Base-by-base conservation (phyloP, 2,329 filamentous ascomycete genomes). In the Hymenoscyphus fraxineus region DNA sequence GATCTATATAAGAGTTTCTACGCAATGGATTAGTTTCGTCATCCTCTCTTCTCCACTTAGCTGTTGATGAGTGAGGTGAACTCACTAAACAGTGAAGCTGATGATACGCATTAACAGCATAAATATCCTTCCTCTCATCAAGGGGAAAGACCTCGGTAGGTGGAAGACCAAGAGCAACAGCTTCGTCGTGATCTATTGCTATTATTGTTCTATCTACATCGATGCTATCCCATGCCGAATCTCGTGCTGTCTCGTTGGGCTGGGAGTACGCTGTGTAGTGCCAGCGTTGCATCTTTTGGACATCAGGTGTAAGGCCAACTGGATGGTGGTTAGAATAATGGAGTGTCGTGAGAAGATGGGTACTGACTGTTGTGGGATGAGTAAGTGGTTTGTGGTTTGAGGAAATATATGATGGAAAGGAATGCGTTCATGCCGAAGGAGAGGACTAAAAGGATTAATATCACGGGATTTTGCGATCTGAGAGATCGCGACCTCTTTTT, bases 101-200 rank as follows among this genome's bases (percentile, higher is more conserved):
- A 27, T 64, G 62, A 55, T 55, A 60, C 22, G 62, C 62, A 58
- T 56, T 60, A 38, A 64, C 57, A 15, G 56, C 39, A 60, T 64
- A 64, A 32, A 64, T 32, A 39, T 40, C 41, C 19, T 60, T 64
- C 41, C 41, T 41, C 12, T 19, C 16, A 41, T 64, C 62, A 35
- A 58, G 59, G 22, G 58, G 57, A 38, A 64, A 60, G 1, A 10
- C n/a, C 13, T 44, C 51, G 0, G 57, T 60, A 27, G 58, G 31
- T 3, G 57, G 44, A 38, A 64, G 59, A 1, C 62, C 62, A 39
- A 56, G 31, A 22, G 39, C 13, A 19, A 35, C 62, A 27, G 54
- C 58, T 44, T 51, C 54, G 16, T 60, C 22, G n/a, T 64, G 41
- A 10, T 60, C 47, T 38, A 64, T 35, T n/a, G 58, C 62, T 16